Conservation (phyloP, 139 green algal species). For the Tetradesmus obliquus region DNA sequence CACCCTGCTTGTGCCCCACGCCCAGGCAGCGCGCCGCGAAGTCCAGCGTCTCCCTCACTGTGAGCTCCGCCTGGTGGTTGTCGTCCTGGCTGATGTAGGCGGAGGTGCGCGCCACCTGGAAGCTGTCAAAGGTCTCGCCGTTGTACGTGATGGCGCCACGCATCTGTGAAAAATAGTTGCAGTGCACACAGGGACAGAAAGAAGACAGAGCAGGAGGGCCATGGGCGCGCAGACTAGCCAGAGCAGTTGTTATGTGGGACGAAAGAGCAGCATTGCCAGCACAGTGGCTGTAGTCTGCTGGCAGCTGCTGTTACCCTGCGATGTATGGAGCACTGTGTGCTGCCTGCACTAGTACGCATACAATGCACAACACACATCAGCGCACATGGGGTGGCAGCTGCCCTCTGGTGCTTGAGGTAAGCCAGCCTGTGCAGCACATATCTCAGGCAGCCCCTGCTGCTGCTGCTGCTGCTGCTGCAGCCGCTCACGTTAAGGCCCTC, state of each 20-base stretch:
- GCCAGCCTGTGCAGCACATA: not conserved
- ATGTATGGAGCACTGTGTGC: too few relatives aligned
- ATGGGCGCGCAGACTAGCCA: too few relatives aligned
- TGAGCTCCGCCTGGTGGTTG: conserved; percentile 64
- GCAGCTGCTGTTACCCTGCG: too few relatives aligned
- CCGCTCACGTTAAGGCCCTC: not conserved
- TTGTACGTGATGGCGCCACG: conserved; percentile 54
- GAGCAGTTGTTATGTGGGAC: too few relatives aligned
- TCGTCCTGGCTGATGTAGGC: conserved; percentile 70
- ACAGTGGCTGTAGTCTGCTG: too few relatives aligned
- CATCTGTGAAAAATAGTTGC: not conserved
- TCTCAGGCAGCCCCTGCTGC: too few relatives aligned
- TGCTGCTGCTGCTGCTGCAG: not conserved
- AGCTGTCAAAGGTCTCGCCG: conserved; percentile 39
- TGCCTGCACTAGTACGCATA: too few relatives aligned
- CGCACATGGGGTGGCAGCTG: not conserved
- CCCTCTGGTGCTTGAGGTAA: not conserved
- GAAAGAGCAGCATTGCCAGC: too few relatives aligned
- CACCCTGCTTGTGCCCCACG: conserved; percentile 31
- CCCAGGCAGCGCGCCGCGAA: conserved; percentile 54
- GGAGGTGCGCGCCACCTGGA: conserved; percentile 55
- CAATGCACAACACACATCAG: not conserved
- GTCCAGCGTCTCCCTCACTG: conserved; percentile 61
- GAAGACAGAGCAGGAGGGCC: too few relatives aligned
- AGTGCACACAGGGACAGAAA: too few relatives aligned